Base-by-base conservation (phyloP, 805 yeast species). In the Blastobotrys peoriensis region DNA sequence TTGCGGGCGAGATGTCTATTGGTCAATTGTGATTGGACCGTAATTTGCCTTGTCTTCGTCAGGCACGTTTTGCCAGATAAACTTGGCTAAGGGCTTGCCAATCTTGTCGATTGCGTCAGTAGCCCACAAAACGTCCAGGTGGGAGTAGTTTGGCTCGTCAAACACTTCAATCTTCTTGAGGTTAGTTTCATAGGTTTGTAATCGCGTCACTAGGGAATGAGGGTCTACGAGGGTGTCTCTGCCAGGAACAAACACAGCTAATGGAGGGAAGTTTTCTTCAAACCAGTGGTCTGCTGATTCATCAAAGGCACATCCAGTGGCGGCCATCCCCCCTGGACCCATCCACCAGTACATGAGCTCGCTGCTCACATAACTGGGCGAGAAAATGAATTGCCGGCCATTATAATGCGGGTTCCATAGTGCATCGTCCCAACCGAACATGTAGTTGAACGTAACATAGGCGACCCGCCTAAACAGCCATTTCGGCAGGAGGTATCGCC, bases 331-430 rank as follows among this genome's bases (percentile, higher is more conserved):
- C 45, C 62, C 65, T 5, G 60, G 58, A 36, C 79, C 78, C 17
- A 88, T 67, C 98, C 98, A 91, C 97, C 98, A 93, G 38, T 78
- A 73, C 95, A 91, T 88, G 46, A 86, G 68, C 51, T 79, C 78
- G 1, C 87, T 73, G 20, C 94, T 81, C 13, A 89, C 83, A 60
- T 77, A 84, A 3, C 84, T 86, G 0, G 96, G 96, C 2, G 95
- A 83, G 60, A 87, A 89, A 4, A 89, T 64, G 51, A 91, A 88
- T 63, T 86, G 87, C 27, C 89, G 71, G 49, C 77, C 75, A 55
- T 91, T 71, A 19, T 86, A 65, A 21, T 71, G 65, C 20, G 65
- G 68, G 58, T 88, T 84, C 83, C 97, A 93, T 22, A 83, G 68
- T 10, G 62, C 61, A 55, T 87, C 95, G 58, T 75, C 78, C 98